Conservation (phyloP, 441 rosid genomes). For the Melastoma candidum region DNA sequence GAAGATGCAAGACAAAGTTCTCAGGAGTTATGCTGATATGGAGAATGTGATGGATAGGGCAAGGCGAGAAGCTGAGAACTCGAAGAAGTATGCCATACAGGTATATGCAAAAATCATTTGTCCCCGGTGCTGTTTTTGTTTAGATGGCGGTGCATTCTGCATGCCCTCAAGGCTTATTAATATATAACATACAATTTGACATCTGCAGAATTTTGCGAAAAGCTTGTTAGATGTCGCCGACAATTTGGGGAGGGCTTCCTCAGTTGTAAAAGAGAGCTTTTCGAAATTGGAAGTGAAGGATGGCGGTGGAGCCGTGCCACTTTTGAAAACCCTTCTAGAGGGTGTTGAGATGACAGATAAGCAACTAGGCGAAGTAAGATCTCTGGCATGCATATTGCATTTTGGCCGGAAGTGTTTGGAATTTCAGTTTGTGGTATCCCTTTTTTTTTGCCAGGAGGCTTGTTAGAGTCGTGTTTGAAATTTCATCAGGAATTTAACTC, state of each 20-base stretch:
- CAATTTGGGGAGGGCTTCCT: conserved; percentile 84
- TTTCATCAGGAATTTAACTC: too few relatives aligned
- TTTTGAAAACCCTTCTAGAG: conserved; percentile 68
- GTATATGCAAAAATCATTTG: conserved; percentile 15
- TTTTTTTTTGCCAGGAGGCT: too few relatives aligned
- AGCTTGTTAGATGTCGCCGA: conserved; percentile 84
- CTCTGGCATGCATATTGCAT: not conserved
- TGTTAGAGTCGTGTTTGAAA: too few relatives aligned
- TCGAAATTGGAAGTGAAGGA: conserved; percentile 55
- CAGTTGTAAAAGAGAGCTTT: conserved; percentile 75
- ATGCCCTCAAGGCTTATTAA: too few relatives aligned
- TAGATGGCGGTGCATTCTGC: not conserved
- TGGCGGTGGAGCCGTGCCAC: conserved; percentile 46
- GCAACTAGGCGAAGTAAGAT: conserved; percentile 64
- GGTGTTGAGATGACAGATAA: conserved; percentile 99
- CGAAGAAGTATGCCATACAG: conserved; percentile 88
- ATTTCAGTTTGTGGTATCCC: not conserved
- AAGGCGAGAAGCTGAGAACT: conserved; percentile 76
- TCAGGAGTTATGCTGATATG: conserved; percentile 77
- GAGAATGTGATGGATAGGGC: conserved; percentile 83
- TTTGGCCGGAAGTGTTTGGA: too few relatives aligned
- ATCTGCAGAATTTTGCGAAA: conserved; percentile 65
- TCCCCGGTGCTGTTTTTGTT: not conserved
- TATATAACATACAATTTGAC: too few relatives aligned
- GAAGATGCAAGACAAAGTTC: conserved; percentile 71